A percentile compares a stretch with the other conserved stretches of the same genome.
phyloP scores from a whole-genome alignment of 2,329 filamentous ascomycete genomes.

The Bisporella sp. region DNA sequence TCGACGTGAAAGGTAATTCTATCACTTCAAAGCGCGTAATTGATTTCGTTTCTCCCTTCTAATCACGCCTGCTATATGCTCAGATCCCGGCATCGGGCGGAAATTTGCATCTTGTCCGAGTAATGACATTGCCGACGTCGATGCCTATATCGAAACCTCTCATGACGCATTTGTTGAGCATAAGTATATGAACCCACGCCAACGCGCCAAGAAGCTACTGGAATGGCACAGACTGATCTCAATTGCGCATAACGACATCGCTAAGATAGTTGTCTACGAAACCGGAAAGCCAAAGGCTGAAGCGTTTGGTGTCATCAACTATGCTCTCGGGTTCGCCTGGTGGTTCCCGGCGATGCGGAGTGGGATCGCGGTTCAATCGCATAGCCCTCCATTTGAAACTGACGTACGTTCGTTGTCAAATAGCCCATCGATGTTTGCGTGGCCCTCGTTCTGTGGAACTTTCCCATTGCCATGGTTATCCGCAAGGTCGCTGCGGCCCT shows the following conservation, averaged over 20 bases:
- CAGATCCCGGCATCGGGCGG: not conserved
- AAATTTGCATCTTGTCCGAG: not conserved
- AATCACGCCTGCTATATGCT: not conserved
- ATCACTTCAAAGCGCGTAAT: too few species aligned
- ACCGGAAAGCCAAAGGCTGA: not conserved
- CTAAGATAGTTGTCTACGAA: not conserved
- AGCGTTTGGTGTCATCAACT: not conserved
- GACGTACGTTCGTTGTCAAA: constrained; percentile 57
- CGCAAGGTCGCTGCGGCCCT: constrained; percentile 62
- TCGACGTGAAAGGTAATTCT: not conserved
- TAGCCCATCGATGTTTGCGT: constrained; percentile 64
- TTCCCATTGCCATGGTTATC: constrained; percentile 60
- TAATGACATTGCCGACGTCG: not conserved
- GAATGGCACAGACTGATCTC: not conserved
- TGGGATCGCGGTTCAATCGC: not conserved
- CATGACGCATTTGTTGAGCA: not conserved
- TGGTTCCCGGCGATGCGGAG: not conserved
- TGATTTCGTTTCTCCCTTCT: too few species aligned
- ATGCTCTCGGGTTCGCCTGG: not conserved
- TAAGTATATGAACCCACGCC: not conserved
- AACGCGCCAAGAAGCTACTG: not conserved
- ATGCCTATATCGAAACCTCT: not conserved
- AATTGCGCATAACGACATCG: not conserved
- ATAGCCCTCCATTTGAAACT: not conserved
- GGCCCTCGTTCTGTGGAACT: constrained; percentile 68